A percentile compares a stretch with the other conserved stretches of the same genome.
These are phyloP conservation scores for Fragaria ananassa DNA, from an alignment of 306 rosid species.

Conservation along the genomic window DNA sequence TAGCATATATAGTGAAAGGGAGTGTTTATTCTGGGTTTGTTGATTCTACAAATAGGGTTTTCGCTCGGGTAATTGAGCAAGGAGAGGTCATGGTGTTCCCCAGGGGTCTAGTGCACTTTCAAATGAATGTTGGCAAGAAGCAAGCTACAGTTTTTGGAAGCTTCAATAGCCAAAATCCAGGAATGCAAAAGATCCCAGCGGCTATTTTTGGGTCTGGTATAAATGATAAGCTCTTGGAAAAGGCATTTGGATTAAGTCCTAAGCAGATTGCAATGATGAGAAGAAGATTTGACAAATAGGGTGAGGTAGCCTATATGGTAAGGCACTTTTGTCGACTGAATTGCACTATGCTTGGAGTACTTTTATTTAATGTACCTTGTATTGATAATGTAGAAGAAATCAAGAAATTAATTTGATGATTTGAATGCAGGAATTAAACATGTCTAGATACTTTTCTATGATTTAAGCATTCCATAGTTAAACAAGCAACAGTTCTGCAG, in stretches of 20 bases:
- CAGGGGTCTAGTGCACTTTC: constrained; percentile 73
- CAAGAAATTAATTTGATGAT: neutral
- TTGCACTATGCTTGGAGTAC: neutral
- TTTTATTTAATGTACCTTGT: neutral
- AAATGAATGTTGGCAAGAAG: constrained; percentile 80
- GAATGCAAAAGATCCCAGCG: constrained; percentile 60
- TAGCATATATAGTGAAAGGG: constrained; percentile 64
- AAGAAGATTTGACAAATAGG: constrained; percentile 58
- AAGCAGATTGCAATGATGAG: constrained; percentile 72
- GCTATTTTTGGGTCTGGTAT: constrained; percentile 89
- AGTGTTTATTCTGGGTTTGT: constrained; percentile 78
- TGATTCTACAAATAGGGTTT: constrained; percentile 68
- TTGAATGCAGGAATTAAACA: neutral
- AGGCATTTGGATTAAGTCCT: constrained; percentile 79
- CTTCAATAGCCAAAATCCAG: constrained; percentile 91
- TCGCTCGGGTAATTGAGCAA: constrained; percentile 51
- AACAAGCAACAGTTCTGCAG: neutral
- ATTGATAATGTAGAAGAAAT: constrained; percentile 3
- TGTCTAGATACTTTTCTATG: neutral
- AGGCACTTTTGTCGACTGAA: constrained; percentile 4
- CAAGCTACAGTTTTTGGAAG: constrained; percentile 69
- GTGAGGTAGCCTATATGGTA: constrained; percentile 24
- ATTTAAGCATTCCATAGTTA: neutral
- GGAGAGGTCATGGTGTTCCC: constrained; percentile 95
- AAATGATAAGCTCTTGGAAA: constrained; percentile 60